These are phyloP conservation scores for Calonectria pseudoreteaudii DNA, from an alignment of 2,329 filamentous ascomycete genomes.

Conservation along the genomic window DNA sequence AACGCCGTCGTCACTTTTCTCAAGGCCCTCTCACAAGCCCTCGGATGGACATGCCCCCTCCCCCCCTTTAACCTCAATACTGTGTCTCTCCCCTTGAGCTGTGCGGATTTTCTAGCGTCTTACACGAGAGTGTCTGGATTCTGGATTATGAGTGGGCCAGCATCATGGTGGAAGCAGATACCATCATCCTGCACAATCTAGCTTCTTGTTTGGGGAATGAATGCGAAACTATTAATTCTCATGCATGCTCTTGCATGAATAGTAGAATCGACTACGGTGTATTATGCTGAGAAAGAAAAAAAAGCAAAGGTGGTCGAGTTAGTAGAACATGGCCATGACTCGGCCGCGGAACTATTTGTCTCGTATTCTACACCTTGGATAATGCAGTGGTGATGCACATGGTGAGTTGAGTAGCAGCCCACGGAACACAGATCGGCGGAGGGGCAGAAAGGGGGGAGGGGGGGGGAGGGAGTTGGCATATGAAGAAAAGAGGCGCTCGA, in stretches of 20 bases:
- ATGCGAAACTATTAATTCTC: neutral
- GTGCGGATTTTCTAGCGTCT: neutral
- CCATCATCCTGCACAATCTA: neutral
- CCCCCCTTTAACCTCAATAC: too few species aligned
- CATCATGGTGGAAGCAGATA: neutral
- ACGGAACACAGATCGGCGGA: slow-evolving; percentile 57
- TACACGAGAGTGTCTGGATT: neutral
- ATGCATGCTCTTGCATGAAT: neutral
- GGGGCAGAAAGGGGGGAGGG: too few species aligned
- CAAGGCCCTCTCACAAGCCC: neutral
- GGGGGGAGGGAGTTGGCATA: slow-evolving; percentile 34
- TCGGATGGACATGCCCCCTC: slow-evolving; percentile 26
- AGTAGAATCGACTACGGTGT: neutral
- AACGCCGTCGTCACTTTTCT: neutral
- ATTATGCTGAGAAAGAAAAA: neutral
- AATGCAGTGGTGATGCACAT: slow-evolving; percentile 58
- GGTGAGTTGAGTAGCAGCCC: slow-evolving; percentile 58
- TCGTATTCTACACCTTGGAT: neutral
- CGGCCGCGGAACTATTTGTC: neutral
- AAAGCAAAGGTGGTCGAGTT: neutral
- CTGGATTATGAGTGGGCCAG: neutral
- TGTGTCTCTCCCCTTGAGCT: neutral
- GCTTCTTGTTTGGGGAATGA: neutral
- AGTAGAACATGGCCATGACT: neutral
- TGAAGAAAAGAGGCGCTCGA: neutral